Conservation (phyloP, 73 alveolate genomes). For the Durusdinium trenchii region DNA sequence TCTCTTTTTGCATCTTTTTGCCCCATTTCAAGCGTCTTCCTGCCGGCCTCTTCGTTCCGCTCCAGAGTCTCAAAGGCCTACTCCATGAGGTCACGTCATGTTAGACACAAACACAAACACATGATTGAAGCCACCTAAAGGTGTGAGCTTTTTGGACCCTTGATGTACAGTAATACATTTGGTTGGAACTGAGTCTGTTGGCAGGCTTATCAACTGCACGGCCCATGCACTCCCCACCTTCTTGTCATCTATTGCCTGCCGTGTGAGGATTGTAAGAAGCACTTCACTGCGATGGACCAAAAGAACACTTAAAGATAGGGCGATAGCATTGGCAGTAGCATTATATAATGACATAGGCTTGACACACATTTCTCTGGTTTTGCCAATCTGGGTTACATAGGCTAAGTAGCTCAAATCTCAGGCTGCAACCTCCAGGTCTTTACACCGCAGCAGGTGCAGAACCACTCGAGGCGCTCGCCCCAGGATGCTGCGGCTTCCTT, state of each 20-base stretch:
- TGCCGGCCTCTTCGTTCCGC: slow-evolving; percentile 59
- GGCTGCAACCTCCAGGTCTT: slow-evolving; percentile 54
- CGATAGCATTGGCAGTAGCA: background rate
- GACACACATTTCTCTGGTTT: background rate
- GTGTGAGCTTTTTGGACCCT: background rate
- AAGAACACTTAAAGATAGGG: background rate
- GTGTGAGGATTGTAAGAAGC: no score
- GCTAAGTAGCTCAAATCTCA: background rate
- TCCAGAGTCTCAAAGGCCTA: slow-evolving; percentile 71
- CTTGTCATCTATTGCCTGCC: slow-evolving; percentile 60
- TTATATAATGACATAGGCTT: background rate
- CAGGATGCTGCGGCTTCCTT: slow-evolving; percentile 77
- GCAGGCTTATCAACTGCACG: background rate
- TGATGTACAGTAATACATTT: no score
- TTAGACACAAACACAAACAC: background rate
- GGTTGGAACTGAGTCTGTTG: background rate
- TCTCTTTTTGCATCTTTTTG: background rate
- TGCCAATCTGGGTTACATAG: background rate
- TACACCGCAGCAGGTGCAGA: slow-evolving; percentile 47
- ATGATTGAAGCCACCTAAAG: background rate
- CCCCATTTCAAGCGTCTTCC: background rate
- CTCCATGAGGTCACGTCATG: background rate
- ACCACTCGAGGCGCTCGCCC: slow-evolving; percentile 85
- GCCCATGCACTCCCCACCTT: background rate
- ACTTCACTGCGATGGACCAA: background rate